phyloP scores from a whole-genome alignment of 352 stramenopile species.

The Globisporangium rhizosaccharum region DNA sequence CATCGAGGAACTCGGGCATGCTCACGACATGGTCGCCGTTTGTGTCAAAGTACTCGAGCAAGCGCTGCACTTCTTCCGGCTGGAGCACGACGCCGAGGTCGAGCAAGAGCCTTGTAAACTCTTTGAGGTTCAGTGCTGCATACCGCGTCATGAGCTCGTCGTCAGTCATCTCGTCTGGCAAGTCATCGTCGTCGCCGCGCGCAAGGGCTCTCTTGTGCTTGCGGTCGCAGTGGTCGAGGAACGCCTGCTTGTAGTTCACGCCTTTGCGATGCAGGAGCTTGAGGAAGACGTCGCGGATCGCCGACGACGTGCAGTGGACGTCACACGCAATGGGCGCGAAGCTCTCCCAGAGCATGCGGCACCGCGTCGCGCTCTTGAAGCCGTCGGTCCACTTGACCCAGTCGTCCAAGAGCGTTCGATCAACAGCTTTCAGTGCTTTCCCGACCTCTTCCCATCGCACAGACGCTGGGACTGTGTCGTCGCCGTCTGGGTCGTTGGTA shows the following conservation, averaged over 20 bases:
- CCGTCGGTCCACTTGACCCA: conserved; percentile 83
- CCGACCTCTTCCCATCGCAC: conserved; percentile 80
- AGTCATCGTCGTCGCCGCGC: conserved; percentile 39
- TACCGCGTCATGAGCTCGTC: conserved; percentile 59
- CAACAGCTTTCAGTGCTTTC: conserved; percentile 85
- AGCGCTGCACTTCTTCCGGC: conserved; percentile 63
- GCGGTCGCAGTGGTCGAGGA: conserved; percentile 56
- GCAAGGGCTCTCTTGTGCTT: conserved; percentile 56
- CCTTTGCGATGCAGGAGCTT: conserved; percentile 88
- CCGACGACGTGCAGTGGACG: conserved; percentile 83
- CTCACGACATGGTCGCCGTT: conserved; percentile 63
- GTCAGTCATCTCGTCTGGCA: conserved; percentile 59
- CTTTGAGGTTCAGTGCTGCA: conserved; percentile 35
- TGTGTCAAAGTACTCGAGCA: conserved; percentile 86
- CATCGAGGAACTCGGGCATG: conserved; percentile 78
- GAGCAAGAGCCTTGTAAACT: conserved; percentile 53
- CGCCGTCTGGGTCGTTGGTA: conserved; percentile 2
- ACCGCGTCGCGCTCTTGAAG: conserved; percentile 41
- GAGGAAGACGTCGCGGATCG: conserved; percentile 85
- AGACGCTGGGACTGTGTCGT: conserved; percentile 23
- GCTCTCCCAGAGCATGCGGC: conserved; percentile 82
- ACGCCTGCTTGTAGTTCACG: conserved; percentile 81
- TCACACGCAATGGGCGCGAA: conserved; percentile 84
- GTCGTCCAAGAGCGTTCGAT: conserved; percentile 70
- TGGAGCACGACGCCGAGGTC: conserved; percentile 81